Evolutionary conservation across 1,139 yeast genomes (phyloP).

Genomic region (Debaryomyces subglobosus): DNA sequence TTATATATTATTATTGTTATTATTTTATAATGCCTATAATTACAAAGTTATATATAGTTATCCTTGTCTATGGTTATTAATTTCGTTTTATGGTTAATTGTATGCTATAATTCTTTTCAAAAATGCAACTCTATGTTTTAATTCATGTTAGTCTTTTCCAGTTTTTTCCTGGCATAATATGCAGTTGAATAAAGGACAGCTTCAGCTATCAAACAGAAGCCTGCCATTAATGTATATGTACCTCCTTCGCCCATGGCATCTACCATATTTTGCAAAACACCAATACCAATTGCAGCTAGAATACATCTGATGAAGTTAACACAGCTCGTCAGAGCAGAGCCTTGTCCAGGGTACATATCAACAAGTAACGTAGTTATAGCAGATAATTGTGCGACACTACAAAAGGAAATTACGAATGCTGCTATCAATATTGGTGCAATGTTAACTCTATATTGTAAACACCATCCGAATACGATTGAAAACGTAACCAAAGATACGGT

Average conservation of each 20-base stretch:
- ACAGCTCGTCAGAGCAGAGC: slow-evolving; percentile 41
- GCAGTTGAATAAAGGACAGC: background rate
- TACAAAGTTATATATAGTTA: slow-evolving; percentile 4
- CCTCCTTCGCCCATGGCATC: slow-evolving; percentile 37
- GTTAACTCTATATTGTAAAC: slow-evolving; percentile 30
- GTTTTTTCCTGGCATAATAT: background rate
- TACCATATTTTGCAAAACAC: slow-evolving; percentile 35
- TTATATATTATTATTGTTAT: background rate
- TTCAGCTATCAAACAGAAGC: slow-evolving; percentile 18
- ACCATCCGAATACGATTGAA: slow-evolving; percentile 44
- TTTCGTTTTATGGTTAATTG: slow-evolving; percentile 3
- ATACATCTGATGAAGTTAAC: slow-evolving; percentile 40
- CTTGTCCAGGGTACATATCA: slow-evolving; percentile 37
- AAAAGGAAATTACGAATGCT: slow-evolving; percentile 31
- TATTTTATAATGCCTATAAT: slow-evolving; percentile 2
- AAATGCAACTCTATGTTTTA: background rate
- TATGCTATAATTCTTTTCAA: background rate
- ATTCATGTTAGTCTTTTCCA: background rate
- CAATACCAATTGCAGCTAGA: slow-evolving; percentile 38
- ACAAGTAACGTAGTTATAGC: slow-evolving; percentile 39
- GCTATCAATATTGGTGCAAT: slow-evolving; percentile 36
- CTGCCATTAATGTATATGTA: slow-evolving; percentile 39
- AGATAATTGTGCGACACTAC: slow-evolving; percentile 32
- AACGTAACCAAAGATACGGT: slow-evolving; percentile 29
- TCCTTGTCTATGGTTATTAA: slow-evolving; percentile 1